Evolutionary conservation across 129 eudicot species (phyloP).

Genomic region (Sambucus nigra): DNA sequence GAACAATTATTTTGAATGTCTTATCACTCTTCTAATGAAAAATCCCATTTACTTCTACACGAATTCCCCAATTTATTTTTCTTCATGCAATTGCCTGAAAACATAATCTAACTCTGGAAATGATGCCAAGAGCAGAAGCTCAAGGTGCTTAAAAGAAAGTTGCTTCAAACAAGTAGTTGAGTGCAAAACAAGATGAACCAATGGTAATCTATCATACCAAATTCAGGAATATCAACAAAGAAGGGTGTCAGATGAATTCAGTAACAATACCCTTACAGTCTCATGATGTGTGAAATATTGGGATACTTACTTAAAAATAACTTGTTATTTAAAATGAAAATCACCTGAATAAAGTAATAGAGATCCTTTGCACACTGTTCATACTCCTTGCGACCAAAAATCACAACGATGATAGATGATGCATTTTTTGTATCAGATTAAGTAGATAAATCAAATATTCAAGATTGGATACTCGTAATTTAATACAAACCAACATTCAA

Average conservation of each 20-base stretch:
- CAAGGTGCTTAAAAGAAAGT: constrained; percentile 60
- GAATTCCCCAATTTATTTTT: constrained; percentile 67
- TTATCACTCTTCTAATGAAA: background rate
- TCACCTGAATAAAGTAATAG: constrained; percentile 88
- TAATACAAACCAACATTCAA: background rate
- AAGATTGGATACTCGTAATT: background rate
- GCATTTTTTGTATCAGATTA: constrained; percentile 73
- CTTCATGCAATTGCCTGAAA: constrained; percentile 61
- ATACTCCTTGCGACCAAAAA: constrained; percentile 92
- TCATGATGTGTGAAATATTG: background rate
- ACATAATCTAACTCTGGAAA: constrained; percentile 72
- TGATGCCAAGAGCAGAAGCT: constrained; percentile 65
- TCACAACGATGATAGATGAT: constrained; percentile 76
- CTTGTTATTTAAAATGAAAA: background rate
- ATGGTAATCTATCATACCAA: background rate
- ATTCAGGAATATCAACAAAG: background rate
- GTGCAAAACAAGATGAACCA: constrained; percentile 28
- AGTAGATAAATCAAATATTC: background rate
- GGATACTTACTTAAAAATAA: background rate
- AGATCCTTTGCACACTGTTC: constrained; percentile 91
- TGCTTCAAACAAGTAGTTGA: constrained; percentile 84
- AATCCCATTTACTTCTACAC: constrained; percentile 11
- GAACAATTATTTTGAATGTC: constrained; percentile 13
- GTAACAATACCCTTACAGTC: background rate
- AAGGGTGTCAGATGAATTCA: background rate